A percentile compares a stretch with the other conserved stretches of the same genome.
Conservation (phyloP, 139 green algal genomes). For the Chlorella vulgaris region DNA sequence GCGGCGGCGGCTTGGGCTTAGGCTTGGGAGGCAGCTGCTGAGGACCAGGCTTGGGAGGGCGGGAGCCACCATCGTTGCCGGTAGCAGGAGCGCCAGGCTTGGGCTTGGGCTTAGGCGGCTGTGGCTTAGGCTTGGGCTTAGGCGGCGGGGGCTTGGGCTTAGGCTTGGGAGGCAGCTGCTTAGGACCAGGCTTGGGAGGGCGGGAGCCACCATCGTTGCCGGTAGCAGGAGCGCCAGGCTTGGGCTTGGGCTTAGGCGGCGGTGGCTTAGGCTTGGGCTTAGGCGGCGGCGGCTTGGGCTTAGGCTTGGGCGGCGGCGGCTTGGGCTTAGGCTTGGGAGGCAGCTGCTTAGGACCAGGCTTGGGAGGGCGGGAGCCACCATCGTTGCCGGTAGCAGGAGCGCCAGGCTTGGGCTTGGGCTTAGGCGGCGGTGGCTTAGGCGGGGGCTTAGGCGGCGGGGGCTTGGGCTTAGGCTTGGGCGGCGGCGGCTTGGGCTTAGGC, state of each 20-base stretch:
- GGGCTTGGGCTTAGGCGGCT: not conserved
- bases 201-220: not conserved
- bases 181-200: not conserved
- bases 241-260: not conserved
- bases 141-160: not conserved
- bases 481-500: constrained; percentile 1
- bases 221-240: not conserved
- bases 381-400: too few species aligned
- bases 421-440: not conserved
- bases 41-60: not conserved
- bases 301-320: not conserved
- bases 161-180: not conserved
- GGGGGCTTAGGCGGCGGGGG: not conserved
- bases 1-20: not conserved
- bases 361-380: not conserved
- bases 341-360: not conserved
- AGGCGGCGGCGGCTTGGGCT: not conserved
- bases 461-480: constrained; percentile 2
- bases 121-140: not conserved
- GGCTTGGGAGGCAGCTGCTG: not conserved
- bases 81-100: not conserved
- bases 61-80: not conserved
- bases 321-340: not conserved
- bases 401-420: not conserved
- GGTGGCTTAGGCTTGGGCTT: not conserved